phyloP scores from a whole-genome alignment of 768 basidiomycete species.

The Suillus weaverae region DNA sequence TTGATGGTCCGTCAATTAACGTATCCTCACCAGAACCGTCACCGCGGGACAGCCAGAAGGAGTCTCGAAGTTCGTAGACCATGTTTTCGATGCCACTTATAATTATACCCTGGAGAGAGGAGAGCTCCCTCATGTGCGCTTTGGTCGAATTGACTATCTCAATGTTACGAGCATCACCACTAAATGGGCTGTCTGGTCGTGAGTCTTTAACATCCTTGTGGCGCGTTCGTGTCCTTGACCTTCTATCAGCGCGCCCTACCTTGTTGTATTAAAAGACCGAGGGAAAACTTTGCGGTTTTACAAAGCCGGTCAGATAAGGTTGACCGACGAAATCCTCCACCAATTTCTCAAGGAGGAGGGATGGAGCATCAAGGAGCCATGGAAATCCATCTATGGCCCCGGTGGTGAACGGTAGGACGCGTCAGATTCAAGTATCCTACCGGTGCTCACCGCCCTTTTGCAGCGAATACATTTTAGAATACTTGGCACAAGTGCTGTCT shows the following conservation, averaged over 20 bases:
- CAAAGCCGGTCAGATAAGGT: constrained; percentile 58
- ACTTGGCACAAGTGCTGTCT: constrained; percentile 49
- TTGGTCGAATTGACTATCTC: constrained; percentile 86
- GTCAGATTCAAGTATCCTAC: neutral
- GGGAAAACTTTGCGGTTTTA: constrained; percentile 85
- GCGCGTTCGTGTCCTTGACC: constrained; percentile 2
- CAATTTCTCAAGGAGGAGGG: constrained; percentile 64
- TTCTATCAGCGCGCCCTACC: constrained; percentile 63
- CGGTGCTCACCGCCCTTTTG: constrained; percentile 11
- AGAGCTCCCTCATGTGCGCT: constrained; percentile 72
- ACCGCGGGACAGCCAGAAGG: constrained; percentile 61
- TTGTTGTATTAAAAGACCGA: constrained; percentile 69
- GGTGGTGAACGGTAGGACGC: constrained; percentile 67
- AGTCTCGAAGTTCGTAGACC: constrained; percentile 68
- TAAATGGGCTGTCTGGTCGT: constrained; percentile 87
- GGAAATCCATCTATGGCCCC: constrained; percentile 69
- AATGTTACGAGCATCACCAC: constrained; percentile 82
- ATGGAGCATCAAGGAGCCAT: constrained; percentile 65
- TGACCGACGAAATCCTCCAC: constrained; percentile 59
- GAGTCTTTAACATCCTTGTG: constrained; percentile 29
- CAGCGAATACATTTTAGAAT: constrained; percentile 71
- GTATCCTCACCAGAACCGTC: constrained; percentile 44
- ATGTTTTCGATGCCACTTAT: constrained; percentile 72
- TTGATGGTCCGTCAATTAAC: neutral
- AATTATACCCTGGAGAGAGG: constrained; percentile 58